Conservation (phyloP, 179 eudicot species). For the Carnegiea gigantea region DNA sequence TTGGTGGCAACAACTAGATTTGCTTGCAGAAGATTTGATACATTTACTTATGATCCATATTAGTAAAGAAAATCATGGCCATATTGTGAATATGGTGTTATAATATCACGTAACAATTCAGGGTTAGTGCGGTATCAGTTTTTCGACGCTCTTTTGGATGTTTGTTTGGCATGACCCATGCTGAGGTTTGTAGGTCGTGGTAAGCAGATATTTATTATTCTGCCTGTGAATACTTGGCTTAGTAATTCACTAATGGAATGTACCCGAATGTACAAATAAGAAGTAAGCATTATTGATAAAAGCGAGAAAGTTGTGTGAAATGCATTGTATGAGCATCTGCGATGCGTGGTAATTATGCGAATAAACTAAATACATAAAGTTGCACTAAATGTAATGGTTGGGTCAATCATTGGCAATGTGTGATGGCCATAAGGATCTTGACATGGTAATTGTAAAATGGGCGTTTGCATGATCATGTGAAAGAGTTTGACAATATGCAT, state of each 20-base stretch:
- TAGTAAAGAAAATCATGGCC: neutral
- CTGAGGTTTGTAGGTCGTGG: no score
- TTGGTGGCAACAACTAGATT: no score
- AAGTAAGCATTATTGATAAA: no score
- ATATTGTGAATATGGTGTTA: neutral
- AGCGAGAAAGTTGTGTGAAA: no score
- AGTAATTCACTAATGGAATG: no score
- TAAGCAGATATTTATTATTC: neutral
- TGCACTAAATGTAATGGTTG: neutral
- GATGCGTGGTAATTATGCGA: no score
- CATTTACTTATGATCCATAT: neutral
- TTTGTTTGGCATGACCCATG: no score
- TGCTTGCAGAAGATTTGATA: neutral
- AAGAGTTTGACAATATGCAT: neutral
- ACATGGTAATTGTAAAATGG: neutral
- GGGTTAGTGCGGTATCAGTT: neutral
- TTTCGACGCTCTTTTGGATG: no score
- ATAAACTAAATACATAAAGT: no score
- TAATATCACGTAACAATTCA: neutral
- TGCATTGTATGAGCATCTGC: no score
- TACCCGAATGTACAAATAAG: neutral
- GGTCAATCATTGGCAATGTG: no score
- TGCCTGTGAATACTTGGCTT: neutral
- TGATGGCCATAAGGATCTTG: no score
- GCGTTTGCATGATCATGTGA: neutral